Evolutionary conservation across 2,329 filamentous ascomycete species (phyloP).

Genomic region (Aspergillus melleus): DNA sequence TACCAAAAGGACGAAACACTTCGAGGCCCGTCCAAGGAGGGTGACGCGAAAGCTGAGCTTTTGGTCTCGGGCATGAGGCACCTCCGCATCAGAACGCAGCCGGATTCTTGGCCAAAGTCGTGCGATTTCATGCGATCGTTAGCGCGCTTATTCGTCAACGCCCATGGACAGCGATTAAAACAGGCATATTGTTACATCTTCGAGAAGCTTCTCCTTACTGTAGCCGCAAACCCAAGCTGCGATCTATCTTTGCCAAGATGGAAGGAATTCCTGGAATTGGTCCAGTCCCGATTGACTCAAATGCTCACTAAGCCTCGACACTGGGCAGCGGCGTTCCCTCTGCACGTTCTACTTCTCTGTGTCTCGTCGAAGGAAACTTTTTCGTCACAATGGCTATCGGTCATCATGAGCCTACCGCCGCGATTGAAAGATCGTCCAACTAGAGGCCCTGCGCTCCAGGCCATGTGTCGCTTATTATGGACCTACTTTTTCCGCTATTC

Average conservation of each 20-base stretch:
- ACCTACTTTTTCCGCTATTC: conserved; percentile 85
- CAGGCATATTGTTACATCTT: conserved; percentile 92
- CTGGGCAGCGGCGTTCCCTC: conserved; percentile 84
- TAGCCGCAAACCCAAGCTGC: conserved; percentile 75
- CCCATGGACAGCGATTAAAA: conserved; percentile 87
- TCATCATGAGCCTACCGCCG: conserved; percentile 74
- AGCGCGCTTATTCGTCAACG: conserved; percentile 77
- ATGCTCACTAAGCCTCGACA: conserved; percentile 91
- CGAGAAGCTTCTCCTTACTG: conserved; percentile 79
- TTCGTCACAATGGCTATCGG: conserved; percentile 78
- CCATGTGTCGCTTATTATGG: conserved; percentile 88
- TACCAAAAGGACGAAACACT: conserved; percentile 71
- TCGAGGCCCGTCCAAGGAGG: conserved; percentile 54
- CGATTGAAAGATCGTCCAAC: conserved; percentile 81
- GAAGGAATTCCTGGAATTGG: conserved; percentile 77
- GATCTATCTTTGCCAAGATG: conserved; percentile 81
- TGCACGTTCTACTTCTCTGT: conserved; percentile 84
- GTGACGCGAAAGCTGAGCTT: conserved; percentile 79
- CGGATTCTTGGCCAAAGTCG: conserved; percentile 76
- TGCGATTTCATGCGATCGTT: conserved; percentile 85
- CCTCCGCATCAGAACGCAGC: conserved; percentile 72
- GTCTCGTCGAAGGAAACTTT: conserved; percentile 84
- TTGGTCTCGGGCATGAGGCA: conserved; percentile 91
- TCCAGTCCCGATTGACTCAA: conserved; percentile 75
- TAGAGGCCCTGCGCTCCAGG: conserved; percentile 78